Evolutionary conservation across 257 asterid species (phyloP).

Genomic region (Coffea eugenioides): DNA sequence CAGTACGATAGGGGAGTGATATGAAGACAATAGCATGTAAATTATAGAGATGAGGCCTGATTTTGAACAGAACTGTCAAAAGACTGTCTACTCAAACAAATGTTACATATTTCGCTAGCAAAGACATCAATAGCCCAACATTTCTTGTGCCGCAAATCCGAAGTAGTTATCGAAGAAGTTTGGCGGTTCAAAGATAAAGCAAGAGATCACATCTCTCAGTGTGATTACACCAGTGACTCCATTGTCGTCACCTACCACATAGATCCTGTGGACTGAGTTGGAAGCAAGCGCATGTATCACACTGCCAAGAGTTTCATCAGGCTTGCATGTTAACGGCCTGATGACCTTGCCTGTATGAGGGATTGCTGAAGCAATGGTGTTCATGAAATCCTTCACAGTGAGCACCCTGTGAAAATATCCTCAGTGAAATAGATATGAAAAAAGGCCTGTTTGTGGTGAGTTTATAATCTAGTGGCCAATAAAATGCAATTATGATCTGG

Average conservation of each 20-base stretch:
- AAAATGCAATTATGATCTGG: not conserved
- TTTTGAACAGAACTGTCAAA: not conserved
- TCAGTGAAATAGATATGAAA: not conserved
- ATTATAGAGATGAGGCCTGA: not conserved
- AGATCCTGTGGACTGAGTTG: slow-evolving; percentile 65
- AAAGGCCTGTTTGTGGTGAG: not conserved
- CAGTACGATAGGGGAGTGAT: slow-evolving; percentile 48
- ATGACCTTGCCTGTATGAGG: slow-evolving; percentile 38
- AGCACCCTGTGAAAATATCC: too few species aligned
- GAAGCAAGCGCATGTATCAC: slow-evolving; percentile 68
- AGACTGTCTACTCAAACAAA: not conserved
- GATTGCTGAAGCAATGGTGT: slow-evolving; percentile 42
- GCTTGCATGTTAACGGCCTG: slow-evolving; percentile 74
- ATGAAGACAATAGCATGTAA: slow-evolving; percentile 20
- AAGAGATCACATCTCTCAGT: slow-evolving; percentile 80
- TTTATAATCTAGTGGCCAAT: not conserved
- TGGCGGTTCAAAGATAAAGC: slow-evolving; percentile 59
- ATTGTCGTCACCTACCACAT: slow-evolving; percentile 47
- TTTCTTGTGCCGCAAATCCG: slow-evolving; percentile 65
- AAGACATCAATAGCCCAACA: slow-evolving; percentile 30
- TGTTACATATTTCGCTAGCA: not conserved
- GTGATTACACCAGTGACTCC: slow-evolving; percentile 69
- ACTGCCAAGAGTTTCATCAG: slow-evolving; percentile 50
- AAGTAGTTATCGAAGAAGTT: slow-evolving; percentile 38
- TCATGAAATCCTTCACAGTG: slow-evolving; percentile 65